Evolutionary conservation across 1,139 yeast species (phyloP), one percentile per base, ranked within the genome.

Genomic region (Diutina pseudorugosa): DNA sequence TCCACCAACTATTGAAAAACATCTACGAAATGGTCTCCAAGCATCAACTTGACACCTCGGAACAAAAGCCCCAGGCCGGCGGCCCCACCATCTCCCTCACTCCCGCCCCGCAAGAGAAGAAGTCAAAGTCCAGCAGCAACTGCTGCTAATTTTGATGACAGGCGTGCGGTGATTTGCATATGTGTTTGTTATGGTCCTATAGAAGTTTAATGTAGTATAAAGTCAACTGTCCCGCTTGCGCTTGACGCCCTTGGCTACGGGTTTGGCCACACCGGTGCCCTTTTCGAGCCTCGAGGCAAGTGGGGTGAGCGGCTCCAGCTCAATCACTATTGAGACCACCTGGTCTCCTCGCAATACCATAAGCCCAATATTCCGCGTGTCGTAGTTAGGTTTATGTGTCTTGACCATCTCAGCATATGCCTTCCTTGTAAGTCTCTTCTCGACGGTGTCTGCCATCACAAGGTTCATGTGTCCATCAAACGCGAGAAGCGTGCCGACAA

Each of bases 11-110:
- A 60, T 80, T 90, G 62, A 87, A 90, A 60, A 90, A 91, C 62
- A 93, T 93, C 62, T 91, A 91, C 71, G 96, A 91, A 63, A 87
- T 86, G 89, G 87, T 87, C 56, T 82, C 88, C 59, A 85, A 85
- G 67, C 91, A 86, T 65, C 90, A 85, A 67, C 82, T 91, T 60
- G 96, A 93, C 64, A 71, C 90, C 64, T 79, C 78, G 57, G 82
- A 77, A 61, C 53, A 54, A 49, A 56, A 56, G 55, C 52, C 73
- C 53, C 49, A 45, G 27, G 51, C 80, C 33, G 73, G 78, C 55
- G 98, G 98, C 21, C 95, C 94, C 59, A 90, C 97, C 44, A 91
- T 93, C 65, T 82, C 89, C 56, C 83, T 93, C 67, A 88, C 98
- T 9, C 97, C 96, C 55, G 90, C 95, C 54, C 96, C 97, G 51